Conservation (phyloP, 2,329 filamentous ascomycete genomes). For the Phaeosphaeriaceae sp. region DNA sequence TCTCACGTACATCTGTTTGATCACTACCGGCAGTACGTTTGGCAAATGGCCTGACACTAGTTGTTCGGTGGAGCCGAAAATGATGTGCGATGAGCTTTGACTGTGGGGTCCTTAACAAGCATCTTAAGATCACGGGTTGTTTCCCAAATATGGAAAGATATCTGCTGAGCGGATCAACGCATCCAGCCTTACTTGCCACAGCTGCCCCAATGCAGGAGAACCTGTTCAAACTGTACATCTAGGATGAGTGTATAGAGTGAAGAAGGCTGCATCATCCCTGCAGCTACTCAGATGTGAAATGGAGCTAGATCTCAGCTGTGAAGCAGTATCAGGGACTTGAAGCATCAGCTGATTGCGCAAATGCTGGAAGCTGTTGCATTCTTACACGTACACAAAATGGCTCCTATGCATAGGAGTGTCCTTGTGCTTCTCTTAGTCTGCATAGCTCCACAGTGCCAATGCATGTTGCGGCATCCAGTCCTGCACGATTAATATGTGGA, state of each 20-base stretch:
- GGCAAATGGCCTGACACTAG: background rate
- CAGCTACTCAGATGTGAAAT: background rate
- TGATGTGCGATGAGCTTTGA: constrained; percentile 1
- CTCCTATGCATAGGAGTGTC: too few relatives aligned
- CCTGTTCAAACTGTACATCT: background rate
- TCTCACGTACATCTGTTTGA: background rate
- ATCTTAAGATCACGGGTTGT: background rate
- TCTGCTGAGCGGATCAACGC: background rate
- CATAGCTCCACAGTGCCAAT: too few relatives aligned
- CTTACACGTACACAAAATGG: too few relatives aligned
- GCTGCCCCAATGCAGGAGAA: background rate
- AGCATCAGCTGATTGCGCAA: background rate
- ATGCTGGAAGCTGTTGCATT: background rate
- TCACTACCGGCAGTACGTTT: background rate
- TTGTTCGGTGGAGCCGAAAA: background rate
- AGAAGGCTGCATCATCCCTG: background rate
- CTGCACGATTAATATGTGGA: too few relatives aligned
- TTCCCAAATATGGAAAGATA: background rate
- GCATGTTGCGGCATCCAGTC: too few relatives aligned
- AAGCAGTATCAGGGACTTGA: background rate
- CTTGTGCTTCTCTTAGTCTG: too few relatives aligned
- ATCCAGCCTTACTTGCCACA: background rate
- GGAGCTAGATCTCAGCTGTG: background rate
- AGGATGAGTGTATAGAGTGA: background rate
- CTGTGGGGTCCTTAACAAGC: constrained; percentile 1